phyloP scores from a whole-genome alignment of 331 rosid species.

The Saraca asoca region DNA sequence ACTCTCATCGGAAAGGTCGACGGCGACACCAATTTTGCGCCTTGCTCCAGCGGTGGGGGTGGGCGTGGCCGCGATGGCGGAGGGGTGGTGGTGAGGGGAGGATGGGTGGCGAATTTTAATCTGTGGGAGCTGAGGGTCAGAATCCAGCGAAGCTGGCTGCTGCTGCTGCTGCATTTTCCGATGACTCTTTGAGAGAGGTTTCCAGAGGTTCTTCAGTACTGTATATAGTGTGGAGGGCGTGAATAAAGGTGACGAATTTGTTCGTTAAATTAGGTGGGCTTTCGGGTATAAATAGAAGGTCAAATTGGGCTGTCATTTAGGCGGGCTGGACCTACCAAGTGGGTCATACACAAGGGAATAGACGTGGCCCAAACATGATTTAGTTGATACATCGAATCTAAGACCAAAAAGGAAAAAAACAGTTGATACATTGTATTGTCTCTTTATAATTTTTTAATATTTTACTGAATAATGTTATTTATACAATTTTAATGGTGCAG shows the following conservation, averaged over 20 bases:
- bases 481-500: no score
- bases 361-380: background rate
- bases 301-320: background rate
- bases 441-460: no score
- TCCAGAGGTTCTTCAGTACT: constrained; percentile 9
- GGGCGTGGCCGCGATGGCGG: no score
- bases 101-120: no score
- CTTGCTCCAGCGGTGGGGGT: no score
- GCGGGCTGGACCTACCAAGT: background rate
- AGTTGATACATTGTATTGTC: no score
- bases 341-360: background rate
- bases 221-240: background rate
- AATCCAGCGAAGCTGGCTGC: constrained; percentile 47
- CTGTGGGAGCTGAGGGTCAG: constrained; percentile 79
- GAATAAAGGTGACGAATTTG: background rate
- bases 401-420: no score
- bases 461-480: no score
- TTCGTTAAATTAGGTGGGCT: background rate
- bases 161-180: constrained; percentile 57
- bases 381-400: no score
- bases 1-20: no score
- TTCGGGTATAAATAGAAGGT: background rate
- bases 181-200: constrained; percentile 20
- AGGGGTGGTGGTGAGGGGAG: no score
- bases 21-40: no score